These are phyloP conservation scores for Excoecaria cochinchinensis DNA, from an alignment of 345 rosid species.

Conservation along the genomic window DNA sequence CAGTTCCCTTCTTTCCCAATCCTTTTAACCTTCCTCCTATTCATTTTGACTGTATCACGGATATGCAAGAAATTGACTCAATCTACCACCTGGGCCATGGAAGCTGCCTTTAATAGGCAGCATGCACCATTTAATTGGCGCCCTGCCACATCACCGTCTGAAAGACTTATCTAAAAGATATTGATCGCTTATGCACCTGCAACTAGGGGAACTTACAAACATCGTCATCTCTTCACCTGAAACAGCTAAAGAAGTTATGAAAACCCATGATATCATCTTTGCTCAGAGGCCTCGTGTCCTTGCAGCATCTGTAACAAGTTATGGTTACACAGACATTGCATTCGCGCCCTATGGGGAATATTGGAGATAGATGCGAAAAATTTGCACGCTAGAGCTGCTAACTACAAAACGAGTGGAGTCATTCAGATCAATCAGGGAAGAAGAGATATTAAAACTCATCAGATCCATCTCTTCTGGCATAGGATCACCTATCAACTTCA, in stretches of 20 bases:
- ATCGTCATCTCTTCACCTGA: not conserved
- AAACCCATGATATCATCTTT: not conserved
- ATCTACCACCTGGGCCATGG: not conserved
- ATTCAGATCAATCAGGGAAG: slow-evolving; percentile 7
- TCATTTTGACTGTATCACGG: not conserved
- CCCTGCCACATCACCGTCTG: not conserved
- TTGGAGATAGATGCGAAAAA: slow-evolving; percentile 6
- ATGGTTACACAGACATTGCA: not conserved
- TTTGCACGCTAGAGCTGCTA: slow-evolving; percentile 1
- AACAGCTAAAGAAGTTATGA: not conserved
- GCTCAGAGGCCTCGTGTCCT: not conserved
- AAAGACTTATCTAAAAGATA: not conserved
- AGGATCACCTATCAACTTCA: slow-evolving; percentile 3
- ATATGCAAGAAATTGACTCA: not conserved
- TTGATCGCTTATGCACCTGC: not conserved
- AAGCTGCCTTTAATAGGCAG: not conserved
- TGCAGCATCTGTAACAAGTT: not conserved
- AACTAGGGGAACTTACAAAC: not conserved
- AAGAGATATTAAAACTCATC: slow-evolving; percentile 2
- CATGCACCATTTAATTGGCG: not conserved
- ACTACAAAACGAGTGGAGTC: not conserved
- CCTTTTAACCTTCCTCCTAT: not conserved
- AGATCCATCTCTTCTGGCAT: not conserved
- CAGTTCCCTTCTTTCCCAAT: not conserved
- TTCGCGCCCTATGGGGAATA: slow-evolving; percentile 8